Conservation (phyloP, 1,139 yeast species). For the Blastobotrys serpentis region DNA sequence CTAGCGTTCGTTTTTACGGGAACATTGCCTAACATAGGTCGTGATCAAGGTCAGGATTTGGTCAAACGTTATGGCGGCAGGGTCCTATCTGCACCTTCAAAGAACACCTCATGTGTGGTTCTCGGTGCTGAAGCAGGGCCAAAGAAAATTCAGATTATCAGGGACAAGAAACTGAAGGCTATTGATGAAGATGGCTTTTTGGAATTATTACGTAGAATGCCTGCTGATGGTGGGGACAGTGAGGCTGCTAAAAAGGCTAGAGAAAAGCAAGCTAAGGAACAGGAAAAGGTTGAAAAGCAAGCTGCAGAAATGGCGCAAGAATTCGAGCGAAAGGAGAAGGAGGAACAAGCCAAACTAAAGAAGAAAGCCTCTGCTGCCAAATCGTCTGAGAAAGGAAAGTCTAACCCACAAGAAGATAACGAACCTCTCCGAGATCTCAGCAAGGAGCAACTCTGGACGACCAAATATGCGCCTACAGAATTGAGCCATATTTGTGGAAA, state of each 20-base stretch:
- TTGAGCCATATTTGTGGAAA: conserved; percentile 86
- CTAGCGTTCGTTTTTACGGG: conserved; percentile 94
- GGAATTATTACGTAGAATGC: conserved; percentile 72
- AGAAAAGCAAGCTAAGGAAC: conserved; percentile 66
- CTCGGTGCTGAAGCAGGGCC: conserved; percentile 98
- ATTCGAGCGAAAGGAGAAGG: conserved; percentile 33
- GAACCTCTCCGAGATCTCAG: conserved; percentile 20
- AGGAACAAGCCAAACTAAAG: conserved; percentile 12
- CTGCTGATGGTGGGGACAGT: conserved; percentile 88
- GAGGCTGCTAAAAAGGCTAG: conserved; percentile 72
- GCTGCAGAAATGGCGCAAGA: conserved; percentile 43
- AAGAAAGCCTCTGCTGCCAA: not conserved
- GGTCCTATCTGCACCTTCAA: conserved; percentile 82
- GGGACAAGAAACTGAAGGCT: conserved; percentile 68
- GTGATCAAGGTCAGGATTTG: conserved; percentile 70
- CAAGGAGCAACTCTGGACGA: conserved; percentile 68
- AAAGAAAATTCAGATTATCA: conserved; percentile 81
- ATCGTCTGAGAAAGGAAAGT: not conserved
- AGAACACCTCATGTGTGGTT: conserved; percentile 84
- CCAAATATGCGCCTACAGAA: conserved; percentile 81
- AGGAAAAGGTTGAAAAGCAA: conserved; percentile 52
- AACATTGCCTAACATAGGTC: conserved; percentile 70
- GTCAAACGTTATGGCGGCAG: conserved; percentile 93
- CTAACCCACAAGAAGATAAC: not conserved
- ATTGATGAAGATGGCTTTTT: conserved; percentile 86